phyloP scores from a whole-genome alignment of 306 rosid species.

The Fagus crenata region DNA sequence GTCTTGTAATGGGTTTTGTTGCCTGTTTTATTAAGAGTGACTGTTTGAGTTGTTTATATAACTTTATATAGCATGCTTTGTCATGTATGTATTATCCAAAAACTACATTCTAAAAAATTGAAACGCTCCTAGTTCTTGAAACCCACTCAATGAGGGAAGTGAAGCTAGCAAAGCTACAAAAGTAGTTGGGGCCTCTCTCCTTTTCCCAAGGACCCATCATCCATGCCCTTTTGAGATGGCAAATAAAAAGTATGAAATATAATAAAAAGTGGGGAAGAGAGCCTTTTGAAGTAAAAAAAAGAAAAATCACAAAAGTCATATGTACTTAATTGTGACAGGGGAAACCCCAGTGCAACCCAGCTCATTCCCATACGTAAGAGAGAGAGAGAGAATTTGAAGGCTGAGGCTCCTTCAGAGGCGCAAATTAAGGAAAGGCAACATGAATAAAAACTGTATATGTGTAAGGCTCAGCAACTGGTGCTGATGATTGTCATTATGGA shows the following conservation, averaged over 20 bases:
- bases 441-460: constrained; percentile 28
- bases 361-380: constrained; percentile 38
- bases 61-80: no score
- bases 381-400: constrained; percentile 18
- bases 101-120: no score
- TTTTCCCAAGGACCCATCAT: constrained; percentile 42
- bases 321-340: constrained; percentile 32
- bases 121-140: no score
- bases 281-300: no score
- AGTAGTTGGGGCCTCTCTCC: constrained; percentile 25
- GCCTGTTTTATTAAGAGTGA: no score
- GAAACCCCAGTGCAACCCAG: constrained; percentile 49
- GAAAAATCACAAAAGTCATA: no score
- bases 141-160: no score
- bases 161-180: constrained; percentile 25
- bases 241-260: no score
- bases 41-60: no score
- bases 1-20: no score
- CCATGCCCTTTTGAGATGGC: constrained; percentile 23
- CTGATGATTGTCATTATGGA: constrained; percentile 38
- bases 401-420: constrained; percentile 59
- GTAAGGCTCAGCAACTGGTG: constrained; percentile 33
- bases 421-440: constrained; percentile 50
- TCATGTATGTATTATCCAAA: no score
- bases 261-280: no score